Evolutionary conservation across 768 basidiomycete genomes (phyloP), one percentile per base, ranked within the genome.

Genomic region (Dictyophora rubrovolvata): DNA sequence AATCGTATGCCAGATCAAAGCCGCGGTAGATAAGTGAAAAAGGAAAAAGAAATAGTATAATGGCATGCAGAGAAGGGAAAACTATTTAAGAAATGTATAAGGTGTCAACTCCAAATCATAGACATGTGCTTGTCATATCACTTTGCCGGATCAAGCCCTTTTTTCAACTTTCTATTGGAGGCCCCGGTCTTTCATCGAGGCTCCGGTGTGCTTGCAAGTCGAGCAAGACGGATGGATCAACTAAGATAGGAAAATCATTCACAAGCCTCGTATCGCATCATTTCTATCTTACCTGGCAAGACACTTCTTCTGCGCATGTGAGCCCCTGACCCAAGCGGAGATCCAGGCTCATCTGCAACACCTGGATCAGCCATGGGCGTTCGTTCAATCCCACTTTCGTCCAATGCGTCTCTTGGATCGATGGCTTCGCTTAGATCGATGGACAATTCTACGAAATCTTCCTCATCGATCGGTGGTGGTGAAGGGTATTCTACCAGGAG

Each of bases 301-400:
- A 95, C 93, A 66, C 92, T 95, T 77, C 93, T 96, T 71, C 95
- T 81, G 65, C 95, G 84, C 35, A 94, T 83, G 72, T 99, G 95
- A 56, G 93, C 79, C 48, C 85, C 82, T 60, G 77, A 74, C 56
- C 79, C 72, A 63, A 77, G 71, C 33, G 82, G 75, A 50, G 81
- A 80, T 65, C 82, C 81, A 60, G 84, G 80, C 64, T 79, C 73
- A 61, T 79, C 80, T 55, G 85, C 74, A 89, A 71, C 50, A 48
- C 87, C 92, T 60, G 92, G 91, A 73, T 94, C 93, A 49, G 92
- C 92, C 80, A 89, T 87, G 34, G 93, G 93, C 23, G 94, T 89
- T 61, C 89, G 76, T 69, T 94, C 93, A 56, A 94, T 79, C 42
- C 89, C 89, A 61, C 79, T 81, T 67, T 89, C 88, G 63, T 90